Conservation (phyloP, 805 yeast species). For the Wickerhamia fluorescens region DNA sequence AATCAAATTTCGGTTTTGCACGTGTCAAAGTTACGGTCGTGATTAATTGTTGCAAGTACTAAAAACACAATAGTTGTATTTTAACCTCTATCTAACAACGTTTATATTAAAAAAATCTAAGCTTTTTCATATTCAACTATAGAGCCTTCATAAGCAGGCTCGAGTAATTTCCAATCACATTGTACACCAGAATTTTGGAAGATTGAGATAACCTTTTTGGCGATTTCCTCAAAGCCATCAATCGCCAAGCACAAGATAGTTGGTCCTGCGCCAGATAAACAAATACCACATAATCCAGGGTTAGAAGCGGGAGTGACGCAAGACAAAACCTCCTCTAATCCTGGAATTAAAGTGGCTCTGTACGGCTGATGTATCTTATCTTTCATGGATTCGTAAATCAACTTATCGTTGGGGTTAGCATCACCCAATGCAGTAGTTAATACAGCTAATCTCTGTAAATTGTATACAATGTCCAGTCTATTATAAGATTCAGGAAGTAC, state of each 20-base stretch:
- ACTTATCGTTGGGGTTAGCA: slow-evolving; percentile 70
- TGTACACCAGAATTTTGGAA: slow-evolving; percentile 60
- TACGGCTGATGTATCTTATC: slow-evolving; percentile 97
- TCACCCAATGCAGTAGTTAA: slow-evolving; percentile 88
- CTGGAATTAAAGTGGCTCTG: slow-evolving; percentile 87
- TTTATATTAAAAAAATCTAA: too few relatives aligned
- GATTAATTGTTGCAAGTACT: too few relatives aligned
- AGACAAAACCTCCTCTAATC: slow-evolving; percentile 71
- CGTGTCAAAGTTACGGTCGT: too few relatives aligned
- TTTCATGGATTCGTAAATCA: slow-evolving; percentile 93
- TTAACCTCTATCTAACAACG: too few relatives aligned
- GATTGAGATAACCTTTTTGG: slow-evolving; percentile 62
- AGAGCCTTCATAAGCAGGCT: slow-evolving; percentile 87
- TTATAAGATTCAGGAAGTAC: slow-evolving; percentile 80
- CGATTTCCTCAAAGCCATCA: slow-evolving; percentile 76
- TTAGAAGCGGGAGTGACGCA: slow-evolving; percentile 76
- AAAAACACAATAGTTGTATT: too few relatives aligned
- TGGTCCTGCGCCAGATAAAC: slow-evolving; percentile 97
- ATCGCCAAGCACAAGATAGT: slow-evolving; percentile 93
- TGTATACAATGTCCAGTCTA: slow-evolving; percentile 79
- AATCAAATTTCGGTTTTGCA: too few relatives aligned
- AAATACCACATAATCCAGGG: slow-evolving; percentile 86
- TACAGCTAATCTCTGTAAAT: slow-evolving; percentile 87
- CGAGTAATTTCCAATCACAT: slow-evolving; percentile 79
- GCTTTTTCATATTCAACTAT: slow-evolving; percentile 29